Evolutionary conservation across 192 early-diverging fungal genomes (phyloP), one percentile per base, ranked within the genome.

Genomic region (Coemansia sp.): DNA sequence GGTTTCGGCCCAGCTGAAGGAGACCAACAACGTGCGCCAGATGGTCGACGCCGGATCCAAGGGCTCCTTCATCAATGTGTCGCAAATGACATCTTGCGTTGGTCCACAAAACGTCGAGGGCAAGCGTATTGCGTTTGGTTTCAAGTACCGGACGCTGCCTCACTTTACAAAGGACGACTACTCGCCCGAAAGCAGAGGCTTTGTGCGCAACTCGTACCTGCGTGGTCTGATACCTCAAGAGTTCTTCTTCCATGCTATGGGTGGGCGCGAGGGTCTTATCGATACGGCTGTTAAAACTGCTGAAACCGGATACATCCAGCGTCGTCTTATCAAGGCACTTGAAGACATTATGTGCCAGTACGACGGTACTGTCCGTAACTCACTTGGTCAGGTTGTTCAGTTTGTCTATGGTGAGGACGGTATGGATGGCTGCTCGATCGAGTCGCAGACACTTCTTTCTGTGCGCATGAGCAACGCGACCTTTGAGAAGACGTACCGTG

Each of bases 241-340:
- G 80, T 99, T 97, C 78, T 99, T 90, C 64, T 99, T 99, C 85
- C 96, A 99, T 71, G 93, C 94, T 17, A 97, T 97, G 94, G 94
- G 93, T 80, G 96, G 96, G 60, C 92, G 96, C 80, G 96, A 99
- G 84, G 96, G 96, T 78, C 75, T 98, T 70, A 98, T 96, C 62
- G 96, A 98, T 77, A 98, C 96, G 20, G 96, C 96, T 60, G 94
- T 98, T 52, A 97, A 99, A 78, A 93, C 95, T 14, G 94, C 96
- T n/a, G 94, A 97, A 65, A 96, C 96, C 2, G 96, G 96, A 22
- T 99, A 99, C 67, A 96, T 99, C 48, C 96, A 99, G 74, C 93
- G 96, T 60, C 90, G 96, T 75, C 74, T 99, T 50, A 87, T 99
- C 46, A 99, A 99, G 79, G 92, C 94, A 13, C 68, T 99, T 55